Percentiles rank a stretch among this genome's conserved stretches.
phyloP scores from a whole-genome alignment of 2,329 filamentous ascomycete genomes.

The Sporothrix mexicana region DNA sequence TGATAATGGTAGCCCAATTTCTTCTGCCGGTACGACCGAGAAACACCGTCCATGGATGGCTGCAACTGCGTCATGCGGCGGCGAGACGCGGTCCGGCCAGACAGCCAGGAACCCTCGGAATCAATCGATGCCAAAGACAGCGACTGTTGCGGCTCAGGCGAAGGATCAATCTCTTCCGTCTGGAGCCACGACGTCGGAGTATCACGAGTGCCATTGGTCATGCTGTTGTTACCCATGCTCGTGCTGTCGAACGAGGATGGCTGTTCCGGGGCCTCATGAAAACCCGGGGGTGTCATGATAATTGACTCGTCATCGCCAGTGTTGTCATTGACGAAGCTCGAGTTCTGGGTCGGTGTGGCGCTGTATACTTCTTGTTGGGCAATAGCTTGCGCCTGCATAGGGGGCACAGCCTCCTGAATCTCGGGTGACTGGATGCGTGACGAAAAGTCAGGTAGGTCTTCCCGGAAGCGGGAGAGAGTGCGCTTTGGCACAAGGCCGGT shows the following conservation, averaged over 20 bases:
- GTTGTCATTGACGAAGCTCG: constrained; percentile 6
- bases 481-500: constrained; percentile 67
- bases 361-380: constrained; percentile 35
- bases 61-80: constrained; percentile 52
- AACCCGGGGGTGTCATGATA: constrained; percentile 24
- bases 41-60: constrained; percentile 62
- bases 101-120: constrained; percentile 95
- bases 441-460: constrained; percentile 87
- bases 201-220: constrained; percentile 47
- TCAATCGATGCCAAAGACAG: constrained; percentile 93
- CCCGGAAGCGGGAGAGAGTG: constrained; percentile 87
- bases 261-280: constrained; percentile 41
- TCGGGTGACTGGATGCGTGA: constrained; percentile 82
- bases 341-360: constrained; percentile 18
- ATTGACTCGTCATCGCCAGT: constrained; percentile 42
- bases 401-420: constrained; percentile 44
- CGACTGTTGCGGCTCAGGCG: constrained; percentile 70
- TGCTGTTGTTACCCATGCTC: constrained; percentile 27
- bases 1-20: constrained; percentile 47
- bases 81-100: constrained; percentile 63
- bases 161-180: constrained; percentile 51
- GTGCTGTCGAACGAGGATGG: constrained; percentile 29
- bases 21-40: constrained; percentile 48
- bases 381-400: constrained; percentile 37
- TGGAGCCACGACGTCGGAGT: constrained; percentile 53